These are phyloP conservation scores for Fusarium duplospermum DNA, from an alignment of 2,329 filamentous ascomycete species.

Conservation along the genomic window DNA sequence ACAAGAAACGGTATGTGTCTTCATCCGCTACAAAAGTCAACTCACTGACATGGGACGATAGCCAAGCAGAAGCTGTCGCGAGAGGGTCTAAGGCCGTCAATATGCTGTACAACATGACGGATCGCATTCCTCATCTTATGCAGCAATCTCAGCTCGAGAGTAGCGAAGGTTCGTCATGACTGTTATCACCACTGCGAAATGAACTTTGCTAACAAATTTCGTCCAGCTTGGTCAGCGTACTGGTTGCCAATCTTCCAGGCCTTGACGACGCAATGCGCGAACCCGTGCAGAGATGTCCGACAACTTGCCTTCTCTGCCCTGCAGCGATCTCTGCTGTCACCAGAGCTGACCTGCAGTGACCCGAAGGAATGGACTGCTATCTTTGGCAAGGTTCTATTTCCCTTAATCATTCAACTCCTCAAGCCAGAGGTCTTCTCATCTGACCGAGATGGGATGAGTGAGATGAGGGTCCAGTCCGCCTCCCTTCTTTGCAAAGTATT, in stretches of 20 bases:
- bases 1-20: slow-evolving; percentile 41
- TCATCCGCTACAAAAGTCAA: neutral
- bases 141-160: slow-evolving; percentile 92
- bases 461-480: slow-evolving; percentile 91
- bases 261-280: slow-evolving; percentile 89
- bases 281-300: slow-evolving; percentile 92
- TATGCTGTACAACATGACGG: slow-evolving; percentile 84
- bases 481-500: slow-evolving; percentile 96
- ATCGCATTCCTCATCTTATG: slow-evolving; percentile 86
- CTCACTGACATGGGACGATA: slow-evolving; percentile 21
- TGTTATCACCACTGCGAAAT: neutral
- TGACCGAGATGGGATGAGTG: slow-evolving; percentile 92
- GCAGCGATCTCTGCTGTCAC: slow-evolving; percentile 86
- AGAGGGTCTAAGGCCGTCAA: slow-evolving; percentile 85
- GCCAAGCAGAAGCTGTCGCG: slow-evolving; percentile 67
- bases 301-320: slow-evolving; percentile 88
- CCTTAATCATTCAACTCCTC: slow-evolving; percentile 84
- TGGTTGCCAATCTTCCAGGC: slow-evolving; percentile 96
- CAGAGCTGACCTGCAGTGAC: slow-evolving; percentile 83
- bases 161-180: slow-evolving; percentile 73
- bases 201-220: slow-evolving; percentile 19
- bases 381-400: slow-evolving; percentile 93
- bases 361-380: slow-evolving; percentile 95
- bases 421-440: slow-evolving; percentile 96
- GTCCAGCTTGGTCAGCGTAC: slow-evolving; percentile 92